Percentiles rank a stretch among this genome's conserved stretches.
These are phyloP conservation scores for Coniochaeta hoffmannii DNA, from an alignment of 2,329 filamentous ascomycete species.

Conservation along the genomic window DNA sequence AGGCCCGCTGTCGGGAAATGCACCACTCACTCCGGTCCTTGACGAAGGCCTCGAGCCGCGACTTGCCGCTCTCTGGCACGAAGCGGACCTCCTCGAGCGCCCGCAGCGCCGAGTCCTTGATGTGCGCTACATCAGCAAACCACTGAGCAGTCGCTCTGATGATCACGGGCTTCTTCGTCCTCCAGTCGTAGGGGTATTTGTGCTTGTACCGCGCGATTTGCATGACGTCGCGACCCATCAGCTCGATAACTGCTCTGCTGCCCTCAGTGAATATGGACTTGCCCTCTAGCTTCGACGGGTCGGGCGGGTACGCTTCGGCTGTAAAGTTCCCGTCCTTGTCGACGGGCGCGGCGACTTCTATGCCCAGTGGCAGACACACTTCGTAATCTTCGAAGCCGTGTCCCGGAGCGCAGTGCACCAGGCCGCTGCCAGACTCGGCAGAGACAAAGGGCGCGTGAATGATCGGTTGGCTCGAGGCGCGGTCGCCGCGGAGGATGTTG, in stretches of 20 bases:
- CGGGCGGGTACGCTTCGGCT: constrained; percentile 64
- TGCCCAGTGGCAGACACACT: constrained; percentile 61
- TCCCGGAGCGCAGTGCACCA: constrained; percentile 92
- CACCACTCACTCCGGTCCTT: constrained; percentile 92
- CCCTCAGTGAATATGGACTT: constrained; percentile 66
- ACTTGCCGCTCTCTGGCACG: constrained; percentile 65
- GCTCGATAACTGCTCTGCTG: constrained; percentile 58
- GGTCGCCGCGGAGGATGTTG: constrained; percentile 58
- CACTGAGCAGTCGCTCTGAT: constrained; percentile 91
- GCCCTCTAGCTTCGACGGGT: constrained; percentile 59
- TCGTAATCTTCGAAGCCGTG: constrained; percentile 97
- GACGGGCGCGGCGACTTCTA: constrained; percentile 74
- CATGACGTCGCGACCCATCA: constrained; percentile 61
- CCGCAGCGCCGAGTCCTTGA: constrained; percentile 66
- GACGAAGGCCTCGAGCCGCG: constrained; percentile 77
- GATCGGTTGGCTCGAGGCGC: constrained; percentile 56
- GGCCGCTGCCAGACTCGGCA: constrained; percentile 79
- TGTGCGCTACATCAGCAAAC: constrained; percentile 86
- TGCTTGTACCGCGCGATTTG: constrained; percentile 66
- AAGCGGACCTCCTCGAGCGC: constrained; percentile 69
- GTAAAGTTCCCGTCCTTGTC: constrained; percentile 79
- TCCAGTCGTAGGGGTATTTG: constrained; percentile 98
- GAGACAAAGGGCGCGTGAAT: constrained; percentile 86
- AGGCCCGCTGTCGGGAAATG: constrained; percentile 89
- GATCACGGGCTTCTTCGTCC: constrained; percentile 88